Percentiles rank a stretch among this genome's conserved stretches.
Evolutionary conservation across 2,329 filamentous ascomycete genomes (phyloP).

Genomic region (Catunica adiposa): DNA sequence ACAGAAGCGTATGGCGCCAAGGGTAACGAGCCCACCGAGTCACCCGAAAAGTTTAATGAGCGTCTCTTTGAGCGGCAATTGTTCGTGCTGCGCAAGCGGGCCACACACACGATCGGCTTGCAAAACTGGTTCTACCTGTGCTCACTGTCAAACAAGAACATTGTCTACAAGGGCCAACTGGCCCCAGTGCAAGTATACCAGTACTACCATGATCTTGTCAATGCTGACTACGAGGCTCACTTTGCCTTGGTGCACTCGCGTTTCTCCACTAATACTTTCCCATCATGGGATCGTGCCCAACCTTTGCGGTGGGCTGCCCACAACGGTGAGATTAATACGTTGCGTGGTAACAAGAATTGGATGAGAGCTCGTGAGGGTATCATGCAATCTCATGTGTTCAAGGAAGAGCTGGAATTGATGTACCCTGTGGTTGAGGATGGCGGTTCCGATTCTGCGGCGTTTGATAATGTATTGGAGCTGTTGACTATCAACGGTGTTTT

Average conservation of each 20-base stretch:
- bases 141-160: slow-evolving; percentile 93
- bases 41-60: slow-evolving; percentile 69
- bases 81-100: slow-evolving; percentile 85
- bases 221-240: slow-evolving; percentile 92
- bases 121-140: slow-evolving; percentile 99
- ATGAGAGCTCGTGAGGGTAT: slow-evolving; percentile 94
- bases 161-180: slow-evolving; percentile 96
- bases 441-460: slow-evolving; percentile 89
- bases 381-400: slow-evolving; percentile 83
- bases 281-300: slow-evolving; percentile 94
- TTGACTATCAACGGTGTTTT: slow-evolving; percentile 91
- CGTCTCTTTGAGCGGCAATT: slow-evolving; percentile 81
- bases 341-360: slow-evolving; percentile 98
- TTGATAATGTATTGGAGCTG: slow-evolving; percentile 90
- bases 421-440: slow-evolving; percentile 95
- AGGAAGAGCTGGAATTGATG: slow-evolving; percentile 74
- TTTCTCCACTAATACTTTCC: slow-evolving; percentile 97
- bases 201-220: slow-evolving; percentile 93
- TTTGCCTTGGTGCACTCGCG: slow-evolving; percentile 94
- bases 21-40: slow-evolving; percentile 60
- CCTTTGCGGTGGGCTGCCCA: slow-evolving; percentile 92
- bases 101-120: slow-evolving; percentile 83
- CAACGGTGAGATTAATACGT: slow-evolving; percentile 96
- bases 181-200: slow-evolving; percentile 91
- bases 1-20: slow-evolving; percentile 61